phyloP scores from a whole-genome alignment of 164 flowering plant genomes.

The Nelumbo lutea region DNA sequence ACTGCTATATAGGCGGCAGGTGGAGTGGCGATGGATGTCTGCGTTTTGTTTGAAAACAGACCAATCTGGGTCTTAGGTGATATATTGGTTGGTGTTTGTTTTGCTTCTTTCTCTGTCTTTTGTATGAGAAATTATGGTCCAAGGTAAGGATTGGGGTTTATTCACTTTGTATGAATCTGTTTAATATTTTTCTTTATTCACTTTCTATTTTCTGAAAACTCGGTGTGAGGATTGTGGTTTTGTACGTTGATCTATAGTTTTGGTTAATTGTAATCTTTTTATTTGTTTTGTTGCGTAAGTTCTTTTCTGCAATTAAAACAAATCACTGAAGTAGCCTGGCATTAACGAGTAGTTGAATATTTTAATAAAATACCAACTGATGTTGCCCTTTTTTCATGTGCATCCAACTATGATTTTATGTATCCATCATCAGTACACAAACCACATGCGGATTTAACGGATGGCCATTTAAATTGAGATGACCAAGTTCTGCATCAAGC shows the following conservation, averaged over 20 bases:
- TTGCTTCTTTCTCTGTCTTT: neutral
- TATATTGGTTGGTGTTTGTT: neutral
- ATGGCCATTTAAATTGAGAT: no score
- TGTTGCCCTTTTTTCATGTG: constrained; percentile 3
- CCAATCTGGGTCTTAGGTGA: constrained; percentile 17
- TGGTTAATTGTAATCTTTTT: neutral
- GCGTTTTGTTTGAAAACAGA: constrained; percentile 12
- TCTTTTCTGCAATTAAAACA: neutral
- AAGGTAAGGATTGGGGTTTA: neutral
- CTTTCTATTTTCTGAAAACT: neutral
- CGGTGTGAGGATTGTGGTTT: neutral
- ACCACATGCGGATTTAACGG: no score
- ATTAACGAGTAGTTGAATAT: constrained; percentile 4
- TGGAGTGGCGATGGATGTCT: constrained; percentile 3
- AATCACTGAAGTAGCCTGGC: constrained; percentile 8
- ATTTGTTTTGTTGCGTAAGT: neutral
- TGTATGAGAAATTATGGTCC: neutral
- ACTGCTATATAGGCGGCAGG: neutral
- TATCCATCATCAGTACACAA: no score
- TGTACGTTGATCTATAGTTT: neutral
- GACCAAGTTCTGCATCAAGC: no score
- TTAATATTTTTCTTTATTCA: neutral
- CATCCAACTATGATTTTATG: neutral
- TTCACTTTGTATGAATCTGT: neutral
- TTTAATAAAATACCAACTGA: constrained; percentile 7